Evolutionary conservation across 179 eudicot species (phyloP).

Genomic region (Beta corolliflora): DNA sequence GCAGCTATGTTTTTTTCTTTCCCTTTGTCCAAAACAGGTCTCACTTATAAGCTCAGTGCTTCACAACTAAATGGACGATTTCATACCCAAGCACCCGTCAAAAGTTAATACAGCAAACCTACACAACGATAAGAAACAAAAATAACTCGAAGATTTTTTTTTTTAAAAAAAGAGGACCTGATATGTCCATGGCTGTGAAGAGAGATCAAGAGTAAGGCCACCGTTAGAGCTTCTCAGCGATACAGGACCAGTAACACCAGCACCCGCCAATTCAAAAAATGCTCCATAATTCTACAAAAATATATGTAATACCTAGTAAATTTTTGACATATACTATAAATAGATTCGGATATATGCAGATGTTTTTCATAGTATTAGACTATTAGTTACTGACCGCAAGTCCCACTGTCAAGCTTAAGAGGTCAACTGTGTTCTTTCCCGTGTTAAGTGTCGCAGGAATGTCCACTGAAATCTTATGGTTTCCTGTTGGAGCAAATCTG

Average conservation of each 20-base stretch:
- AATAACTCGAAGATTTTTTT: neutral
- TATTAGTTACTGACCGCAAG: slow-evolving; percentile 63
- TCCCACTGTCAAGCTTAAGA: slow-evolving; percentile 95
- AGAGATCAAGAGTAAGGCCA: slow-evolving; percentile 58
- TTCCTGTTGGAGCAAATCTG: slow-evolving; percentile 40
- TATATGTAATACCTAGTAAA: neutral
- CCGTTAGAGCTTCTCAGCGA: slow-evolving; percentile 50
- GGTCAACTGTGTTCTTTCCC: slow-evolving; percentile 69
- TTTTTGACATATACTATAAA: neutral
- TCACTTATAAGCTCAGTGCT: neutral
- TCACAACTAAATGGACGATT: neutral
- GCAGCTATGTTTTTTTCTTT: neutral
- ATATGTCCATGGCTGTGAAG: slow-evolving; percentile 78
- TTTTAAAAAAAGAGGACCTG: slow-evolving; percentile 53
- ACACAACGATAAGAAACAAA: neutral
- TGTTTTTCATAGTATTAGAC: slow-evolving; percentile 8
- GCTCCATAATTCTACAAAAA: slow-evolving; percentile 85
- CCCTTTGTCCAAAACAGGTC: neutral
- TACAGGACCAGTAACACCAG: slow-evolving; percentile 88
- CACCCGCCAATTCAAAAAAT: slow-evolving; percentile 62
- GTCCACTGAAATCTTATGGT: slow-evolving; percentile 50
- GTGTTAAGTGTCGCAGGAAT: slow-evolving; percentile 50
- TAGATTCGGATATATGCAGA: neutral
- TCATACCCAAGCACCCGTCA: neutral
- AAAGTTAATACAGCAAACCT: neutral